phyloP scores from a whole-genome alignment of 1,284 basidiomycete species.

The Cutaneotrichosporon daszewskae region DNA sequence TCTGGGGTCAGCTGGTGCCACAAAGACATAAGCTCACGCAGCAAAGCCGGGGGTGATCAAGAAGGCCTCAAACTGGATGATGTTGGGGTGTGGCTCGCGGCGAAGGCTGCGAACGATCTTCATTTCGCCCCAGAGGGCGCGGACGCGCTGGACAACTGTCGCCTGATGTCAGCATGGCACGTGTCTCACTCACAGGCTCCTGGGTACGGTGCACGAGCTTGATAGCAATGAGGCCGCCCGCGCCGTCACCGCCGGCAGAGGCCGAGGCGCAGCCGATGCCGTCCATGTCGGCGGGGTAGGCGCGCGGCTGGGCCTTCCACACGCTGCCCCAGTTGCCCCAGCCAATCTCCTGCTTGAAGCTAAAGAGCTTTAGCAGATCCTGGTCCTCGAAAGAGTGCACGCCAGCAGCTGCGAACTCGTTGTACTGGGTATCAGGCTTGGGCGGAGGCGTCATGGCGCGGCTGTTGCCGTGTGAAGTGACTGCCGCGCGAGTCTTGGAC shows the following conservation, averaged over 20 bases:
- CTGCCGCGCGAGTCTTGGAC: no score
- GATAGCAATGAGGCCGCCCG: constrained; percentile 62
- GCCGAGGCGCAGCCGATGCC: constrained; percentile 26
- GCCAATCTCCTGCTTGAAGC: constrained; percentile 40
- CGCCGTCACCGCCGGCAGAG: constrained; percentile 23
- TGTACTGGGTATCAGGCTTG: no score
- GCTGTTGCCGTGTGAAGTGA: no score
- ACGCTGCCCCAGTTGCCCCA: constrained; percentile 48
- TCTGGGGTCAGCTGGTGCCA: constrained; percentile 13
- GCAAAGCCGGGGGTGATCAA: constrained; percentile 85
- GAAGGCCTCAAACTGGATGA: constrained; percentile 86
- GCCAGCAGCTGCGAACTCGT: no score
- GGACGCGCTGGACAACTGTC: constrained; percentile 56
- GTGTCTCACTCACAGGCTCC: constrained; percentile 50
- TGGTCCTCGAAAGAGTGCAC: constrained; percentile 31
- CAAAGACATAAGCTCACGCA: constrained; percentile 55
- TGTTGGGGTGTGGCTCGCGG: constrained; percentile 75
- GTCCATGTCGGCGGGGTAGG: not conserved
- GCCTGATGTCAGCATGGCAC: constrained; percentile 5
- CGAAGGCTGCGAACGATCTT: constrained; percentile 78
- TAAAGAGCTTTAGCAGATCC: constrained; percentile 33
- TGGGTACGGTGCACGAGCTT: constrained; percentile 81
- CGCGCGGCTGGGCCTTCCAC: constrained; percentile 33
- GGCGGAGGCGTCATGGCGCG: no score
- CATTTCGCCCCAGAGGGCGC: constrained; percentile 91